Evolutionary conservation across 2,329 filamentous ascomycete genomes (phyloP).

Genomic region (Leptographium galeiforme): DNA sequence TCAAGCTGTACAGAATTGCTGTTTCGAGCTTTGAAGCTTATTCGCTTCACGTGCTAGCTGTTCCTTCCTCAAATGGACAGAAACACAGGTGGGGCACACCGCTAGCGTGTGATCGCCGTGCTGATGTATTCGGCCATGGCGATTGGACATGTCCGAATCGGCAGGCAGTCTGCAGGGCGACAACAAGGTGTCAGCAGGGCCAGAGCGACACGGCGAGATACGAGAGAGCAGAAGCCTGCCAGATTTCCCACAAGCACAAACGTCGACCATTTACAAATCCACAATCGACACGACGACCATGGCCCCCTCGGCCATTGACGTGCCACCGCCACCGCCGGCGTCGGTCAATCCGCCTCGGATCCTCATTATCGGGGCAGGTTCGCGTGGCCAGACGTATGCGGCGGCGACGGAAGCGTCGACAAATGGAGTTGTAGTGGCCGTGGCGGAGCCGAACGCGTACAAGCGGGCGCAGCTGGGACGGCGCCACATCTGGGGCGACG

Average conservation of each 20-base stretch:
- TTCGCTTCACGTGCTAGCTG: neutral
- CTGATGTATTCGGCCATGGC: constrained; percentile 5
- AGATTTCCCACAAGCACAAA: neutral
- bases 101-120: neutral
- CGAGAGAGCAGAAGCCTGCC: neutral
- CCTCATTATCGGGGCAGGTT: constrained; percentile 71
- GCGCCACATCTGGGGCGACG: constrained; percentile 56
- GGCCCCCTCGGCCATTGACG: neutral
- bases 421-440: constrained; percentile 56
- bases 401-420: constrained; percentile 50
- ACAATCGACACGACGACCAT: neutral
- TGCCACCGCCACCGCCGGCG: constrained; percentile 22
- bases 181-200: no score
- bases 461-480: constrained; percentile 61
- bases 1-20: neutral
- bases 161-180: neutral
- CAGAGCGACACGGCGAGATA: neutral
- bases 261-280: neutral
- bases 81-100: neutral
- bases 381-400: constrained; percentile 63
- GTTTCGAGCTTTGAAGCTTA: no score
- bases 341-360: constrained; percentile 47
- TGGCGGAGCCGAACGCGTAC: constrained; percentile 69
- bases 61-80: neutral
- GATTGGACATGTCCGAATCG: constrained; percentile 1